phyloP scores from a whole-genome alignment of 1,284 basidiomycete species.

The Trichosporon sp. region DNA sequence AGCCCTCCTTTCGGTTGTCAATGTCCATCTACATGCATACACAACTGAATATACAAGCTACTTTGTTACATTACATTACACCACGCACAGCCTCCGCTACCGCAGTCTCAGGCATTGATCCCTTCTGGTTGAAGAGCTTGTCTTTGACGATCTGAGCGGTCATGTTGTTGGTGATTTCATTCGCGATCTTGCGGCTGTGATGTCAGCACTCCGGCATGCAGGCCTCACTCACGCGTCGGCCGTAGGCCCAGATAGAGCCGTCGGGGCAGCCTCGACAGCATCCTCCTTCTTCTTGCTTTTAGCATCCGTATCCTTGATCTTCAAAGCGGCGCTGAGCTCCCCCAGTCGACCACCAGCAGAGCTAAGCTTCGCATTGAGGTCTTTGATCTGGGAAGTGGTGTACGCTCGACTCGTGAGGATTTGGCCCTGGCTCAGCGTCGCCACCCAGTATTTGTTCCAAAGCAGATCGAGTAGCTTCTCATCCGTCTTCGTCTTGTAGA shows the following conservation, averaged over 20 bases:
- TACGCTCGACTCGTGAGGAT: constrained; percentile 91
- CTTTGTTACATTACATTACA: not conserved
- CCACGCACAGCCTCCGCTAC: not conserved
- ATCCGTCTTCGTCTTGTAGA: constrained; percentile 87
- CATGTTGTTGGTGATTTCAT: constrained; percentile 84
- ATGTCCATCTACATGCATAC: not conserved
- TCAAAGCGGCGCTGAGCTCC: constrained; percentile 20
- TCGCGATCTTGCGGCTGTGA: constrained; percentile 57
- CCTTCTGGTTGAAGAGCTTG: constrained; percentile 40
- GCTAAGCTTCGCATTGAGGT: constrained; percentile 77
- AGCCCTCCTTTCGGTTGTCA: not conserved
- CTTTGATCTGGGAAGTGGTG: constrained; percentile 77
- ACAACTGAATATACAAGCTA: not conserved
- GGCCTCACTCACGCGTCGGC: constrained; percentile 65
- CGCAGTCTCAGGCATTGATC: not conserved
- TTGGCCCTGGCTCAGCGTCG: constrained; percentile 84
- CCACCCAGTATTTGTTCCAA: constrained; percentile 99
- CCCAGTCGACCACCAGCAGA: constrained; percentile 25
- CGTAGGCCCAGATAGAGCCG: constrained; percentile 67
- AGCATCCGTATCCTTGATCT: constrained; percentile 40
- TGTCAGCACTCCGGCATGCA: not conserved
- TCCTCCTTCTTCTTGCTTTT: constrained; percentile 37
- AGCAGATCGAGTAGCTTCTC: constrained; percentile 77
- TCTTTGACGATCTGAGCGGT: constrained; percentile 86
- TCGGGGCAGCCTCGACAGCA: constrained; percentile 39